Base-by-base conservation (phyloP, 768 basidiomycete genomes). In the Grammothele lineata region DNA sequence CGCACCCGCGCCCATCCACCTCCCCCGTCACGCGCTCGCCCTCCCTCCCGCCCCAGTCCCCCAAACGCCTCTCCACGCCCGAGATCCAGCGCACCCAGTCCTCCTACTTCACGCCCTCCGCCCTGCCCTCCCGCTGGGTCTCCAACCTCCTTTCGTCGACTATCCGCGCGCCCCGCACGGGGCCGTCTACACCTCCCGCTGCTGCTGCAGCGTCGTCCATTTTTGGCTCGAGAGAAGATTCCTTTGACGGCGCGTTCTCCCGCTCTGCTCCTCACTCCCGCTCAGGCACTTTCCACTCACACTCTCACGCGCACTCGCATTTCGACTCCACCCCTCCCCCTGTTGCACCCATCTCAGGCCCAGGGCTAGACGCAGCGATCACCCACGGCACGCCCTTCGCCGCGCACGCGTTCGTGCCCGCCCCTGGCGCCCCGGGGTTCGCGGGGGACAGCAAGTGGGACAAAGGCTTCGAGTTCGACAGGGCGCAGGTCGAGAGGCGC, bases 341-440 rank as follows among this genome's bases (percentile, higher is more conserved):
- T 38, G 9, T 32, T 32, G 8, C 30, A 32, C n/a, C n/a, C n/a
- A n/a, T n/a, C n/a, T n/a, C n/a, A n/a, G n/a, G n/a, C n/a, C n/a
- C n/a, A 12, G 43, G 42, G 5, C 19, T 53, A 4, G 60, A 58
- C 37, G 36, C 50, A 1, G 51, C 56, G 15, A 64, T 68, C 38
- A 66, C 63, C 1, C 75, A 79, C 42, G 71, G 73, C 0, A 74
- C 78, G 4, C 80, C 83, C 0, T 83, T 83, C 47, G 68, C 67
- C 0, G 56, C 70, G 9, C 60, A 69, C 25, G 65, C 68, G 2
- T 74, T 74, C 62, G 66, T 68, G 15, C 75, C 66, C 40, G 74
- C 83, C 0, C 67, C 70, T 59, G 42, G 90, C n/a, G 91, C 90
- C 0, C 90, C 90, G 0, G 91, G 87, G 5, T 90, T 84, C 55